Base-by-base conservation (phyloP, 129 eudicot species). In the Logfia minima region DNA sequence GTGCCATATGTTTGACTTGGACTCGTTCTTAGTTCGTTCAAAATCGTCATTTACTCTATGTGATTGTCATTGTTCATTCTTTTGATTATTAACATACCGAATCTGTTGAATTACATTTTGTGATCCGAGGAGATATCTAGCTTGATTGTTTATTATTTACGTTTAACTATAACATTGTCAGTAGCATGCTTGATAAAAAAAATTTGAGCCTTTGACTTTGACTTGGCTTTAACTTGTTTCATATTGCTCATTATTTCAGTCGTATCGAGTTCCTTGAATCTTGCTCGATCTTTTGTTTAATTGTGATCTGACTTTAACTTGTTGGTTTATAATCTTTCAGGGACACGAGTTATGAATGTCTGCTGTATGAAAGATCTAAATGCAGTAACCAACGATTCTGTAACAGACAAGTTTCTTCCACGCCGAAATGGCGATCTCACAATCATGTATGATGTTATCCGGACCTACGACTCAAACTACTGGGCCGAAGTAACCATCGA, bases 401-500 rank as follows among this genome's bases (percentile, higher is more conserved):
- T 77, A 53, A 70, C 59, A 4, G 90, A 85, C 53, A 85, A 86
- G 56, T 95, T 91, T 83, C 75, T 89, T 34, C 97, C 97, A 10
- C 96, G 90, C 5, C 92, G 88, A 85, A 66, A 84, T 1, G 99
- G 99, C 0, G 99, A 95, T 75, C 92, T 95, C 52, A 91, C 94
- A 14, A 91, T 95, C 81, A 81, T 89, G 93, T 95, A 91, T 75
- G 99, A 95, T n/a, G 87, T 95, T 18, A 72, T 71, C 8, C 84
- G 89, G 45, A 87, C 97, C 18, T 89, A 91, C 64, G 91, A 80
- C 1, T 78, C 89, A 11, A 72, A 64, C 24, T 95, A 95, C 87
- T 89, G 92, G 96, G 97, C 99, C 8, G 77, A 88, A 28, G 96
- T 95, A n/a, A 89, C 99, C 21, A 95, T 95, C 43, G 74, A 88